phyloP scores from a whole-genome alignment of 2,329 filamentous ascomycete genomes.

The Ophiostoma australiae region DNA sequence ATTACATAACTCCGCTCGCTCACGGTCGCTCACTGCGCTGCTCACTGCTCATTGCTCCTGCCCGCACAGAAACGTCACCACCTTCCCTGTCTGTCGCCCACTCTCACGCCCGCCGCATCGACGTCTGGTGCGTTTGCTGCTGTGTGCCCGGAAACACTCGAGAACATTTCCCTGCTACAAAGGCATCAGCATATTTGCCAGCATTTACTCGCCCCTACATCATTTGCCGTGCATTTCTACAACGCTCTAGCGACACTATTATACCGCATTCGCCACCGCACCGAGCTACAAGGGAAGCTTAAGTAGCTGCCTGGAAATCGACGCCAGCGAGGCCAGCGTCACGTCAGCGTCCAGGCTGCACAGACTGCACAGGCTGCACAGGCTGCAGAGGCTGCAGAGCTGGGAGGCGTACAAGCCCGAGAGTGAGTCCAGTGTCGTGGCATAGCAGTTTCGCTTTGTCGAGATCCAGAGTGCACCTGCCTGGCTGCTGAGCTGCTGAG shows the following conservation, averaged over 20 bases:
- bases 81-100: conserved; percentile 1
- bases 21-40: background rate
- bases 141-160: background rate
- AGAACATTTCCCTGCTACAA: background rate
- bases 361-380: too few species aligned
- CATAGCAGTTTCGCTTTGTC: background rate
- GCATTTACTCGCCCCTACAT: background rate
- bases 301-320: conserved; percentile 7
- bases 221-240: background rate
- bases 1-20: background rate
- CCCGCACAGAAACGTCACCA: conserved; percentile 1
- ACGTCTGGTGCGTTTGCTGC: background rate
- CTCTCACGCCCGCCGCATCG: background rate
- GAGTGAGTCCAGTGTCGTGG: background rate
- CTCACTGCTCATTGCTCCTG: background rate
- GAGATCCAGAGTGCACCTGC: background rate
- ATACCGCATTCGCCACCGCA: background rate
- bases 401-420: background rate
- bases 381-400: too few species aligned
- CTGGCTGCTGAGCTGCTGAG: background rate
- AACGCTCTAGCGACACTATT: background rate
- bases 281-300: conserved; percentile 1
- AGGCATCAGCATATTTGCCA: background rate
- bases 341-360: background rate
- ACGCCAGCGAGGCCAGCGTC: conserved; percentile 6